Evolutionary conservation across 1,139 yeast genomes (phyloP), one percentile per base, ranked within the genome.

Genomic region (Geotrichum restrictum): DNA sequence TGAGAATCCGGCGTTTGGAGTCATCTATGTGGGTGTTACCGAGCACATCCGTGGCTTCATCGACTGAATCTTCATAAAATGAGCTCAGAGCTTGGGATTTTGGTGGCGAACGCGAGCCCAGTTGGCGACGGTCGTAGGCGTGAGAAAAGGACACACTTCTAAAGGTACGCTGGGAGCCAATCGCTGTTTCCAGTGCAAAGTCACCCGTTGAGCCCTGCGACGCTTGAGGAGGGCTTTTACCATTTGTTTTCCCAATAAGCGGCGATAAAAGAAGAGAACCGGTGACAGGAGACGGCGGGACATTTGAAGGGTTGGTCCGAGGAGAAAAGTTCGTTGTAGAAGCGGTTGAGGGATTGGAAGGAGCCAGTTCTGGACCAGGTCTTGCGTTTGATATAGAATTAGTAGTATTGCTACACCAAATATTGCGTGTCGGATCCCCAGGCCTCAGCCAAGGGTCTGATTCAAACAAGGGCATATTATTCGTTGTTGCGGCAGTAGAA

Each of bases 131-230:
- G 32, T 22, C 45, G 27, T n/a, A 22, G 32, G 49, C 32, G 31
- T 51, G 50, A 11, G 50, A 46, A 34, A 51, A 51, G 10, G 54
- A 51, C 10, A 46, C 54, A 32, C 54, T 51, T 36, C 54, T 31
- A 21, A 46, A 34, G 27, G 34, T 46, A 11, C 54, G 18, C 44
- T 46, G 49, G 5, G 49, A 46, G n/a, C 49, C 45, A 31, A 46
- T 14, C 13, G 49, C 45, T 11, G 43, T 32, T 14, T 46, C 49
- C 3, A 46, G 31, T 13, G 45, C 39, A 37, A 46, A 46, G 16
- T 46, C 45, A 5, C 19, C 19, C 16, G 13, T 18, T n/a, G 47
- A 21, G 8, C 38, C 38, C 13, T 43, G 47, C 21, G 36, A 7
- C 10, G 38, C 38, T 13, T 13, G 14, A 14, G 41, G 41, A 18